These are phyloP conservation scores for Yamadazyma siamensis DNA, from an alignment of 1,139 yeast genomes.

Conservation along the genomic window DNA sequence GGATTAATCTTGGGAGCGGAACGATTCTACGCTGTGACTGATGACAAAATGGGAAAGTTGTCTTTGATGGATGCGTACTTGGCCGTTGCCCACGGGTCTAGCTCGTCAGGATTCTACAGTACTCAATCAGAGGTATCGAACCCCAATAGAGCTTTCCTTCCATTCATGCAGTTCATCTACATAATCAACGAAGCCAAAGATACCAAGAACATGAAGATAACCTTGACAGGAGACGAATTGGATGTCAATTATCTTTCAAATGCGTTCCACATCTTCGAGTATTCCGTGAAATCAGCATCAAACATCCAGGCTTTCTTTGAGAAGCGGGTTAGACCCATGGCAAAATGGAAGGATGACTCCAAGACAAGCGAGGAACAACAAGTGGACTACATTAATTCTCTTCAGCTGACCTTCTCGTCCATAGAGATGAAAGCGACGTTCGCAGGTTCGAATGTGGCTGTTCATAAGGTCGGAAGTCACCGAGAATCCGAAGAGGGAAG, in stretches of 20 bases:
- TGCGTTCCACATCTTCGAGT: constrained; percentile 47
- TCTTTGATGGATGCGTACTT: constrained; percentile 62
- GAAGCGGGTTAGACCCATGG: constrained; percentile 16
- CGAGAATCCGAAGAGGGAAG: constrained; percentile 25
- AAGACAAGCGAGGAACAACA: constrained; percentile 15
- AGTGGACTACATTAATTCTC: constrained; percentile 19
- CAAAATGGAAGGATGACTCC: constrained; percentile 11
- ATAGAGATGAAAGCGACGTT: constrained; percentile 54
- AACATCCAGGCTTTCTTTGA: constrained; percentile 37
- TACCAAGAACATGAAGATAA: constrained; percentile 34
- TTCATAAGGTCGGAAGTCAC: constrained; percentile 33
- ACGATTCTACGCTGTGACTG: constrained; percentile 59
- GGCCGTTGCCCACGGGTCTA: constrained; percentile 61
- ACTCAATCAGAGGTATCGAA: constrained; percentile 41
- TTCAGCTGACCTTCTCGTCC: constrained; percentile 35
- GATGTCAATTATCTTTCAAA: constrained; percentile 62
- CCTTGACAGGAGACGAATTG: constrained; percentile 61
- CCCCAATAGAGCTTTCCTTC: constrained; percentile 62
- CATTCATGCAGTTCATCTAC: constrained; percentile 61
- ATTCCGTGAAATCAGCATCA: constrained; percentile 42
- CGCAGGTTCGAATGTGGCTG: constrained; percentile 67
- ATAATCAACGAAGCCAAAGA: constrained; percentile 30
- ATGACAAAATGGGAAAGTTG: constrained; percentile 60
- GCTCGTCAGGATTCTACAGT: constrained; percentile 51
- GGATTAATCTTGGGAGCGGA: constrained; percentile 81